Conservation (phyloP, 345 rosid genomes). For the Populus davidiana region DNA sequence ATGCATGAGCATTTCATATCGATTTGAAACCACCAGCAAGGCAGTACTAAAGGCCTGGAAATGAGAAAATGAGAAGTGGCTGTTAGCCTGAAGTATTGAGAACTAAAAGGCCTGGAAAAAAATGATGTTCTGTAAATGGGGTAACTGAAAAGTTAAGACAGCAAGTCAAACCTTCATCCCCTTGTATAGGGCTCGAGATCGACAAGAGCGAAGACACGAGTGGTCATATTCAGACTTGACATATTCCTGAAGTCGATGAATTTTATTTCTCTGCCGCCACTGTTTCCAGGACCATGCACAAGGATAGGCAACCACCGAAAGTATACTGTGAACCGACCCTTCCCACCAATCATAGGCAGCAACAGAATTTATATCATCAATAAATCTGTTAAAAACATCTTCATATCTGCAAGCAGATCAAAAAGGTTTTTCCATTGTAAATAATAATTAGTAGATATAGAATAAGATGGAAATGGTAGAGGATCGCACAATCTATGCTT, state of each 20-base stretch:
- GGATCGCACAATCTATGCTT: conserved; percentile 7
- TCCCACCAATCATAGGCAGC: conserved; percentile 99
- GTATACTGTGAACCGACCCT: conserved; percentile 94
- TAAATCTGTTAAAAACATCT: conserved; percentile 95
- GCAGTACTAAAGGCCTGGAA: background rate
- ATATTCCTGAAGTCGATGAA: conserved; percentile 91
- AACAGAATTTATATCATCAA: conserved; percentile 92
- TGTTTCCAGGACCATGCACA: conserved; percentile 99
- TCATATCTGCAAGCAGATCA: conserved; percentile 62
- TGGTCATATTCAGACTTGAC: conserved; percentile 97
- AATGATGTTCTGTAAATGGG: conserved; percentile 9
- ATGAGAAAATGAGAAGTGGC: background rate
- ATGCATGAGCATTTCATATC: background rate
- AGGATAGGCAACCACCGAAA: conserved; percentile 86
- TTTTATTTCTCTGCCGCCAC: conserved; percentile 82
- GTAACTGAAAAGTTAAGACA: conserved; percentile 8
- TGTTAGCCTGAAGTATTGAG: background rate
- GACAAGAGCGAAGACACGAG: conserved; percentile 96
- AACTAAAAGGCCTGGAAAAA: background rate
- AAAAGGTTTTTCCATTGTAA: conserved; percentile 14
- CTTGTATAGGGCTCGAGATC: conserved; percentile 95
- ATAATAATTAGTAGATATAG: conserved; percentile 1
- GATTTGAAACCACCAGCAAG: background rate
- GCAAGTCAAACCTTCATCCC: conserved; percentile 83
- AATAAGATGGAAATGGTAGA: conserved; percentile 6